Conservation (phyloP, 2,329 filamentous ascomycete species). For the Ceratocystis huliohia region DNA sequence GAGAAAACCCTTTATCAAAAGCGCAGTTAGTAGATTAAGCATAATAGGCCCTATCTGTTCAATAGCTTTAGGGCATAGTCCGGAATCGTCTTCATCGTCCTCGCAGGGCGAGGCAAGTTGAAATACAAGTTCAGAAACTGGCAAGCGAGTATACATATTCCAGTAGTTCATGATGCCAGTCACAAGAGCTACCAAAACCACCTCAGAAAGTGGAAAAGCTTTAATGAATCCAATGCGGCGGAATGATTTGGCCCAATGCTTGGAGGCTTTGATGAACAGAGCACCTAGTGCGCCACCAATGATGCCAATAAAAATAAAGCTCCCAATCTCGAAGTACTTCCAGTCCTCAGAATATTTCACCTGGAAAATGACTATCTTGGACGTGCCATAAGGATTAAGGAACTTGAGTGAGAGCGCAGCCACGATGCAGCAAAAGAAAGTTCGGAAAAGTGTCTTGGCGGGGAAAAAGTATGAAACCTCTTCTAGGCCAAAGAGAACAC, state of each 20-base stretch:
- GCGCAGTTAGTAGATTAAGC: conserved; percentile 57
- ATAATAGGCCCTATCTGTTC: conserved; percentile 73
- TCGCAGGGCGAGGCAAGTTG: conserved; percentile 85
- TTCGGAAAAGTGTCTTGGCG: conserved; percentile 90
- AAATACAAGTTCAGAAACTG: conserved; percentile 80
- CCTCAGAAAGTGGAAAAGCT: conserved; percentile 70
- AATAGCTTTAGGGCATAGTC: conserved; percentile 59
- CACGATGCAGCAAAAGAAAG: conserved; percentile 95
- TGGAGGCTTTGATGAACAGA: conserved; percentile 90
- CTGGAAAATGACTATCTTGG: conserved; percentile 94
- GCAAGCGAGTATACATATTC: conserved; percentile 79
- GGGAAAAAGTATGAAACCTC: conserved; percentile 97
- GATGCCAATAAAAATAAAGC: conserved; percentile 75
- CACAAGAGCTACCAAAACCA: conserved; percentile 70
- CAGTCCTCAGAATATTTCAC: conserved; percentile 84
- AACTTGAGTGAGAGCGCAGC: conserved; percentile 88
- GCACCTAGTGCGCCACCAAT: conserved; percentile 77
- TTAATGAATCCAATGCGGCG: conserved; percentile 71
- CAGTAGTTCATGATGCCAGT: conserved; percentile 84
- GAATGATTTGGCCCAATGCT: conserved; percentile 80
- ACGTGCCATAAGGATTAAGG: conserved; percentile 86
- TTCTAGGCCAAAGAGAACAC: conserved; percentile 84
- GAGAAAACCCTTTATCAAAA: conserved; percentile 78
- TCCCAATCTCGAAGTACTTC: conserved; percentile 80
- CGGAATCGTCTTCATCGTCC: conserved; percentile 48